Percentiles rank a stretch among this genome's conserved stretches.
Evolutionary conservation across 169 alveolate genomes (phyloP).

Genomic region (Plasmodium cynomolgi): DNA sequence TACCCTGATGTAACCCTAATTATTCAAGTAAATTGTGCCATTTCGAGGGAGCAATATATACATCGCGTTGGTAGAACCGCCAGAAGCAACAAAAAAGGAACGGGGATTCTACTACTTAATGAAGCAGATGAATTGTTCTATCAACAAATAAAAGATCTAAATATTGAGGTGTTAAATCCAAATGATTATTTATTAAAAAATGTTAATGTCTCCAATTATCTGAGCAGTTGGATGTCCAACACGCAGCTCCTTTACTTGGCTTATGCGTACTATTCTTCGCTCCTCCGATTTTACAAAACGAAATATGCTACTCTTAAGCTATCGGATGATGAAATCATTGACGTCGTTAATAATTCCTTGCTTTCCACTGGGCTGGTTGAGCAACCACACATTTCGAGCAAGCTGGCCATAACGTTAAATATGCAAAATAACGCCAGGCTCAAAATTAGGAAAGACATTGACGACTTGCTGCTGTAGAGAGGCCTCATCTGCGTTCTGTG

Average conservation of each 20-base stretch:
- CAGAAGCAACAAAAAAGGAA: slow-evolving; percentile 94
- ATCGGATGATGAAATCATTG: slow-evolving; percentile 75
- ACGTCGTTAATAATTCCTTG: slow-evolving; percentile 52
- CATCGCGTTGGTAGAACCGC: slow-evolving; percentile 99
- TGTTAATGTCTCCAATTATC: slow-evolving; percentile 65
- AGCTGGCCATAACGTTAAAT: slow-evolving; percentile 60
- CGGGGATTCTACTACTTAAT: slow-evolving; percentile 77
- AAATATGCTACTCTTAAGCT: slow-evolving; percentile 47
- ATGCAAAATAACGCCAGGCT: slow-evolving; percentile 73
- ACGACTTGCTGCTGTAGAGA: slow-evolving; percentile 35
- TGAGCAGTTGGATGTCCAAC: slow-evolving; percentile 72
- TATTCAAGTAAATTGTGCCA: slow-evolving; percentile 96
- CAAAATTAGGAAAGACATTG: slow-evolving; percentile 66
- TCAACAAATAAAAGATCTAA: slow-evolving; percentile 72
- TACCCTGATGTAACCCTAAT: slow-evolving; percentile 97
- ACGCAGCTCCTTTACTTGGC: slow-evolving; percentile 71
- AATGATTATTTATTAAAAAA: slow-evolving; percentile 60
- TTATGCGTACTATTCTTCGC: slow-evolving; percentile 69
- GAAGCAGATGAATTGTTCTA: slow-evolving; percentile 79
- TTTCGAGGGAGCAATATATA: slow-evolving; percentile 93
- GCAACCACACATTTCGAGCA: slow-evolving; percentile 71
- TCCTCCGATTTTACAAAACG: slow-evolving; percentile 71
- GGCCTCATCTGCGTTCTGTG: neutral
- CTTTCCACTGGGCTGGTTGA: slow-evolving; percentile 74
- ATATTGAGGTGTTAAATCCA: slow-evolving; percentile 54